phyloP scores from a whole-genome alignment of 2,329 filamentous ascomycete species.

The Epichloe gansuensis region DNA sequence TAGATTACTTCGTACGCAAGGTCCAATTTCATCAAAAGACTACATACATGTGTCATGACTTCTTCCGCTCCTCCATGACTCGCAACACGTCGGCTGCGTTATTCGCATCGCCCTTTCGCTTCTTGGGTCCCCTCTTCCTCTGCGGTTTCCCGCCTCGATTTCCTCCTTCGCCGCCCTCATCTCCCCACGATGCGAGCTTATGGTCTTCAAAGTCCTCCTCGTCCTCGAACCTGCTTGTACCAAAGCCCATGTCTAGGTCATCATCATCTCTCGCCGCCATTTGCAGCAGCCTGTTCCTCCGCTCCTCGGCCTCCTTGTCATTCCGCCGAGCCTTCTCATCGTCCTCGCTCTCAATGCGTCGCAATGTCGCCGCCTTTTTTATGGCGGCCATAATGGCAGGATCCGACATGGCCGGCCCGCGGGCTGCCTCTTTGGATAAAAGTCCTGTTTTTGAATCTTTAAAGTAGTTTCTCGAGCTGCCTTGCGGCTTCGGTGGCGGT shows the following conservation, averaged over 20 bases:
- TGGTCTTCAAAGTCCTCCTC: constrained; percentile 67
- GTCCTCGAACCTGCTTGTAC: constrained; percentile 74
- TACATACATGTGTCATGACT: constrained; percentile 8
- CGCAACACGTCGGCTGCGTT: constrained; percentile 68
- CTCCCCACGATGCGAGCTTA: constrained; percentile 55
- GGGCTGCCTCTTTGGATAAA: constrained; percentile 37
- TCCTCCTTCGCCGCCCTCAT: constrained; percentile 34
- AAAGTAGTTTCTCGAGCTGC: constrained; percentile 47
- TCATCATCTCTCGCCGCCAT: constrained; percentile 68
- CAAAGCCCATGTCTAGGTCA: constrained; percentile 92
- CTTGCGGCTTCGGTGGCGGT: constrained; percentile 31
- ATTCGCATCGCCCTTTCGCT: constrained; percentile 67
- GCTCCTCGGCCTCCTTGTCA: constrained; percentile 47
- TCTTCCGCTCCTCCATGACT: constrained; percentile 53
- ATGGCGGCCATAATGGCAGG: constrained; percentile 72
- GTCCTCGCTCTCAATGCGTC: constrained; percentile 29
- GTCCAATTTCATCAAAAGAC: no score
- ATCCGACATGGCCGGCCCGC: constrained; percentile 48
- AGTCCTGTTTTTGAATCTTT: constrained; percentile 42
- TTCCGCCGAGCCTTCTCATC: constrained; percentile 24
- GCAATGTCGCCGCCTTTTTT: constrained; percentile 64
- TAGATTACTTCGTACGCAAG: no score
- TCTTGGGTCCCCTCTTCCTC: constrained; percentile 59
- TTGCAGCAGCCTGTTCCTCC: constrained; percentile 61
- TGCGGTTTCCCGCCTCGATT: constrained; percentile 32